Conservation (phyloP, 495 filamentous ascomycete genomes). For the Neurospora sp. region DNA sequence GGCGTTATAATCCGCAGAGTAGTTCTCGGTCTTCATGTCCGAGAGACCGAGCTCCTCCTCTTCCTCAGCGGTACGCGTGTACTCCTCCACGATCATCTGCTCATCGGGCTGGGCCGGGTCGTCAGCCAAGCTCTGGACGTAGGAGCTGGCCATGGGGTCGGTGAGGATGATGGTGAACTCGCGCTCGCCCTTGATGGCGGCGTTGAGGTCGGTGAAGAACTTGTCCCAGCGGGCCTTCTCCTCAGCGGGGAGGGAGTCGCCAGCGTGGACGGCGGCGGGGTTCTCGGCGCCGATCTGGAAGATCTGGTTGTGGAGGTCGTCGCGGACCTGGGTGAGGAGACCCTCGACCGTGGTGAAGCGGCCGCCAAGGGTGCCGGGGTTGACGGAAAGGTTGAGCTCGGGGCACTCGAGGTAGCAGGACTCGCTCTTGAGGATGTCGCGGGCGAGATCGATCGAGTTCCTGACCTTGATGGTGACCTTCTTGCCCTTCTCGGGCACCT, state of each 20-base stretch:
- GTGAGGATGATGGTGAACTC: conserved; percentile 79
- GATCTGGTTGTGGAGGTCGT: conserved; percentile 76
- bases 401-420: conserved; percentile 76
- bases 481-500: conserved; percentile 76
- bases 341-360: conserved; percentile 96
- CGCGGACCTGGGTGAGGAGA: conserved; percentile 81
- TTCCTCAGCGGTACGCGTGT: conserved; percentile 79
- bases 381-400: conserved; percentile 72
- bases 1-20: conserved; percentile 45
- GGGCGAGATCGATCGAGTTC: conserved; percentile 63
- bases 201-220: conserved; percentile 68
- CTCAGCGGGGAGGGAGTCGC: conserved; percentile 55
- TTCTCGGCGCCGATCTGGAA: conserved; percentile 56
- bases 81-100: conserved; percentile 74
- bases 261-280: conserved; percentile 11
- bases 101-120: conserved; percentile 61
- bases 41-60: conserved; percentile 80
- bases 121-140: conserved; percentile 77
- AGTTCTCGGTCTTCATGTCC: conserved; percentile 89
- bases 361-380: conserved; percentile 89
- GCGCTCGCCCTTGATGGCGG: conserved; percentile 70
- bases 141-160: conserved; percentile 84
- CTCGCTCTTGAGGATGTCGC: conserved; percentile 95
- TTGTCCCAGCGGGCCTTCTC: conserved; percentile 62
- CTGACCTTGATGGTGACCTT: conserved; percentile 71